Evolutionary conservation across 768 basidiomycete species (phyloP), one percentile per base, ranked within the genome.

Genomic region (Amanita polypyramis): DNA sequence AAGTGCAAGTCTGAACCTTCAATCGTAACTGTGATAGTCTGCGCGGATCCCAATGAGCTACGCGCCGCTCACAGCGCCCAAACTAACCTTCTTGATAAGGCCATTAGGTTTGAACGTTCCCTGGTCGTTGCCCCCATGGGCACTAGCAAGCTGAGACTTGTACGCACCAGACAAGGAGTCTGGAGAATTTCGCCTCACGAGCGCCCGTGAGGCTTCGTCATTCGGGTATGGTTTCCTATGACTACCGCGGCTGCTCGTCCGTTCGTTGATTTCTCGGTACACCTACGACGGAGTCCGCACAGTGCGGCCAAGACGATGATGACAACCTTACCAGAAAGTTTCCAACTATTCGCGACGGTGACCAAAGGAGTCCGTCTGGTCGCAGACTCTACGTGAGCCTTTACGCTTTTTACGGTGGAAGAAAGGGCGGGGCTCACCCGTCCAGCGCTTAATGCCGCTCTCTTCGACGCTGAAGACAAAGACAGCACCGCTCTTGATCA

Each of bases 401-500:
- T 47, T 45, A 39, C 43, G 52, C 34, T 39, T 43, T 27, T 36
- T 49, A 35, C 43, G 27, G 37, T 53, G 42, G 27, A 41, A 51
- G 41, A 37, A 10, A 21, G 23, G 45, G 38, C 34, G 48, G 35
- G 54, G 7, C 63, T 47, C 53, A 65, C 82, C 89, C 29, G 89
- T 93, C 84, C 88, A 89, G 12, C 88, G 73, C 61, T 86, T 89
- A 64, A 93, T 91, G 10, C 85, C 85, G 59, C 85, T 87, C 60
- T 89, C 86, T 56, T 87, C 82, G 58, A 90, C 88, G 59, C 85
- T 85, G 66, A 90, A 93, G 43, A 93, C 81, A 60, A 90, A 93
- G 12, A 91, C 79, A 41, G 88, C 85, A 8, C 76, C 76, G 30
- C 74, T 72, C 58, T 73, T 74, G 61, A 78, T 76, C 76, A 78